Base-by-base conservation (phyloP, 2,329 filamentous ascomycete genomes). In the Lasiodiplodia gonubiensis region DNA sequence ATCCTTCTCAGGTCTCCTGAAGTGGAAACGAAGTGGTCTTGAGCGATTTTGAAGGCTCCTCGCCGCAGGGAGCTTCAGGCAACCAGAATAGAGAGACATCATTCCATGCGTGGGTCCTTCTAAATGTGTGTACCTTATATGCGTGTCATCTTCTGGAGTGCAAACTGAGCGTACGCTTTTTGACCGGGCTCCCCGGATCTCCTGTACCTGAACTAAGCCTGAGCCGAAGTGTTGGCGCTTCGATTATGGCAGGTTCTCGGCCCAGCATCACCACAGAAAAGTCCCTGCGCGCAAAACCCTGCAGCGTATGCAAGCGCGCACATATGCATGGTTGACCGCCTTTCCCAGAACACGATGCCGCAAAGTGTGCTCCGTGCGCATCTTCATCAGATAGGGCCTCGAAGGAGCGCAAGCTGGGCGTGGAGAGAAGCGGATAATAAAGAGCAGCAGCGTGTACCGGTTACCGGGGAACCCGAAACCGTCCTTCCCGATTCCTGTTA, bases 201-300 rank as follows among this genome's bases (percentile, higher is more conserved):
- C 30, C 46, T 37, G 11, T 61, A 49, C 57, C 55, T 60, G 23
- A 33, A 59, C 54, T 39, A 60, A 23, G 25, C 57, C n/a, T 30
- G 21, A 51, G 37, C 42, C 30, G 27, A 51, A n/a, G 30, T 12
- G 11, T n/a, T 51, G 59, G 59, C 59, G 59, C 59, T 21, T 51
- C 59, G 59, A 63, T 63, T 46, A 21, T 63, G 59, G 23, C 46
- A 51, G 18, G 30, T 46, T n/a, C 59, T 49, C 46, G 59, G 49
- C 27, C 23, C 25, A 42, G 39, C 25, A 49, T 48, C 30, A 33
- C n/a, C 21, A 8, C n/a, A 23, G 33, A 55, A 33, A 37, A 37
- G 11, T 39, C 57, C 39, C 57, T 48, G 57, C 37, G 23, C 23
- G 39, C 6, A 8, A 42, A 42, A 42, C 39, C 39, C 18, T 18